Evolutionary conservation across 306 rosid genomes (phyloP).

Genomic region (Lathyrus aphaca): DNA sequence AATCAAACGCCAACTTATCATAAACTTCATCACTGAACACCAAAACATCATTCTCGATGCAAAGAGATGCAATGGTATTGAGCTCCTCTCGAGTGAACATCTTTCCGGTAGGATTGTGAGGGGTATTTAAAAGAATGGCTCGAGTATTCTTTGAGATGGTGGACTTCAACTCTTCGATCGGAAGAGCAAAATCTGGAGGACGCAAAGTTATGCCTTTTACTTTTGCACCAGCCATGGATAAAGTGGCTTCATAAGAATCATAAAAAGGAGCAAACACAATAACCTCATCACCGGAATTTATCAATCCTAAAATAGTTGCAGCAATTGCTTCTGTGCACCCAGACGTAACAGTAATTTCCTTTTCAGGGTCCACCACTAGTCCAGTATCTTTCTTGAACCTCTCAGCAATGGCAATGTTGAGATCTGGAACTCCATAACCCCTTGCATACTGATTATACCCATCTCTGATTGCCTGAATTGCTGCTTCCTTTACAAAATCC

Average conservation of each 20-base stretch:
- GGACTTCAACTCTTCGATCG: conserved; percentile 70
- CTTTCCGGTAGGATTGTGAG: conserved; percentile 92
- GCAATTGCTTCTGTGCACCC: conserved; percentile 98
- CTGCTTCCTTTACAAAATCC: conserved; percentile 93
- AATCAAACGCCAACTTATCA: conserved; percentile 87
- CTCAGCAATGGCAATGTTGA: conserved; percentile 77
- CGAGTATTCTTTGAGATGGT: conserved; percentile 73
- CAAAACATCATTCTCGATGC: conserved; percentile 84
- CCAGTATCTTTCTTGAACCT: conserved; percentile 82
- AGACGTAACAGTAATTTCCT: conserved; percentile 77
- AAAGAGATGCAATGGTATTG: conserved; percentile 68
- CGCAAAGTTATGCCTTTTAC: conserved; percentile 66
- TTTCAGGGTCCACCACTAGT: conserved; percentile 77
- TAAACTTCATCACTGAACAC: conserved; percentile 87
- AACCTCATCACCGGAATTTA: conserved; percentile 95
- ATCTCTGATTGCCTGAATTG: conserved; percentile 78
- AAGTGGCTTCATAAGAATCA: conserved; percentile 87
- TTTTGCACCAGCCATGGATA: conserved; percentile 94
- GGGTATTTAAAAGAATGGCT: conserved; percentile 74
- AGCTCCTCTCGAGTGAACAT: conserved; percentile 82
- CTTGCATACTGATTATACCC: conserved; percentile 94
- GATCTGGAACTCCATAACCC: conserved; percentile 78
- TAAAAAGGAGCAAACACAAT: conserved; percentile 83
- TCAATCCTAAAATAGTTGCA: conserved; percentile 78
- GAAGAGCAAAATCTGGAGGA: conserved; percentile 80